Conservation (phyloP, 2,329 filamentous ascomycete genomes). For the Magnaporthales sp. region DNA sequence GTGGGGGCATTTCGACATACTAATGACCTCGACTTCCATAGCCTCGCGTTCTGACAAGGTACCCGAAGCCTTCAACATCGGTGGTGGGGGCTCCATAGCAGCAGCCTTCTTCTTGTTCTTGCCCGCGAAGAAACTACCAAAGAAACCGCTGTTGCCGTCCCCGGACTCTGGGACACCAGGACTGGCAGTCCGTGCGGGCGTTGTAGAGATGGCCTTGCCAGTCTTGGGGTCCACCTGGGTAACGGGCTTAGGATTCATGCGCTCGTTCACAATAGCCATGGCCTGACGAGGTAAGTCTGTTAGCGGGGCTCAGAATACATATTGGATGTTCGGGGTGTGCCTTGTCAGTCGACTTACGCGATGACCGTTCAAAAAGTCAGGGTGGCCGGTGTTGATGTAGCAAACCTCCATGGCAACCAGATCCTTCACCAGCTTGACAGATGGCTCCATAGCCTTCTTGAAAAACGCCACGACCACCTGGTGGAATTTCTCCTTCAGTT, state of each 20-base stretch:
- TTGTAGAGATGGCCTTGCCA: constrained; percentile 72
- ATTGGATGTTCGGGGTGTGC: background rate
- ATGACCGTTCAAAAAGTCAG: constrained; percentile 94
- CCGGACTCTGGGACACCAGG: constrained; percentile 54
- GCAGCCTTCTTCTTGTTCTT: constrained; percentile 99
- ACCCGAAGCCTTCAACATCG: constrained; percentile 88
- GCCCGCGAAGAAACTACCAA: constrained; percentile 95
- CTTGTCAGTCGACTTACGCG: constrained; percentile 44
- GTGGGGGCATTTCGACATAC: constrained; percentile 41
- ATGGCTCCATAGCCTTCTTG: constrained; percentile 97
- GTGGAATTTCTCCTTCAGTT: constrained; percentile 94
- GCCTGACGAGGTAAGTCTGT: constrained; percentile 40
- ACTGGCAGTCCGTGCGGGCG: constrained; percentile 65
- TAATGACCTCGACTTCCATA: constrained; percentile 97
- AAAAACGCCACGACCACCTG: constrained; percentile 87
- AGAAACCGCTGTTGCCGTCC: constrained; percentile 68
- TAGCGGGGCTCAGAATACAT: background rate
- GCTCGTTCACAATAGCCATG: constrained; percentile 97
- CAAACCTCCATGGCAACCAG: constrained; percentile 92
- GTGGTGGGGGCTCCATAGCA: constrained; percentile 94
- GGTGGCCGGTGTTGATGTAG: constrained; percentile 98
- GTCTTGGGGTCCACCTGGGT: constrained; percentile 98
- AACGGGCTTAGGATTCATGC: constrained; percentile 71
- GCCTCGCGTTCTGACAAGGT: constrained; percentile 89
- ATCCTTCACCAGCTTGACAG: constrained; percentile 92